Percentiles rank a stretch among this genome's conserved stretches.
These are phyloP conservation scores for Pichia sp. DNA, from an alignment of 1,139 yeast genomes.

Conservation along the genomic window DNA sequence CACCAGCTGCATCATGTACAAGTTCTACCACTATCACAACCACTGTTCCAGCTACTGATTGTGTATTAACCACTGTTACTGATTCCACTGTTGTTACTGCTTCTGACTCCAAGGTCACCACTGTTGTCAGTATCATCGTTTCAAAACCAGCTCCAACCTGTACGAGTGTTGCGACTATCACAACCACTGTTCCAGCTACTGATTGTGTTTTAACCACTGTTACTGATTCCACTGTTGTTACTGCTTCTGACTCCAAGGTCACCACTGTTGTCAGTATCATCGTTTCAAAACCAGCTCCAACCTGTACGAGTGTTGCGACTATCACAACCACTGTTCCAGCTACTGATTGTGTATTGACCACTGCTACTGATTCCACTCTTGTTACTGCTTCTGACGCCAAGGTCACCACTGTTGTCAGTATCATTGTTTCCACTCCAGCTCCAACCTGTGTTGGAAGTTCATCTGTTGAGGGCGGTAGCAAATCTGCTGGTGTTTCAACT, in stretches of 20 bases:
- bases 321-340: not conserved
- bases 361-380: not conserved
- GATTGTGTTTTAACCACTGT: not conserved
- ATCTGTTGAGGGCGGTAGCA: too few relatives aligned
- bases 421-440: not conserved
- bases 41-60: not conserved
- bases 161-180: too few relatives aligned
- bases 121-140: not conserved
- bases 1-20: not conserved
- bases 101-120: not conserved
- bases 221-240: not conserved
- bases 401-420: not conserved
- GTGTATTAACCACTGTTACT: not conserved
- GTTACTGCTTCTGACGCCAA: not conserved
- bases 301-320: not conserved
- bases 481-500: too few relatives aligned
- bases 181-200: not conserved
- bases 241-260: not conserved
- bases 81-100: not conserved
- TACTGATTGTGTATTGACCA: not conserved
- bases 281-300: not conserved
- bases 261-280: not conserved
- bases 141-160: not conserved
- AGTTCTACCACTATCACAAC: not conserved
- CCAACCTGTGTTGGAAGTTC: too few relatives aligned